These are phyloP conservation scores for Dictyostelium purpureum DNA, from an alignment of 78 protist genomes.

Conservation along the genomic window DNA sequence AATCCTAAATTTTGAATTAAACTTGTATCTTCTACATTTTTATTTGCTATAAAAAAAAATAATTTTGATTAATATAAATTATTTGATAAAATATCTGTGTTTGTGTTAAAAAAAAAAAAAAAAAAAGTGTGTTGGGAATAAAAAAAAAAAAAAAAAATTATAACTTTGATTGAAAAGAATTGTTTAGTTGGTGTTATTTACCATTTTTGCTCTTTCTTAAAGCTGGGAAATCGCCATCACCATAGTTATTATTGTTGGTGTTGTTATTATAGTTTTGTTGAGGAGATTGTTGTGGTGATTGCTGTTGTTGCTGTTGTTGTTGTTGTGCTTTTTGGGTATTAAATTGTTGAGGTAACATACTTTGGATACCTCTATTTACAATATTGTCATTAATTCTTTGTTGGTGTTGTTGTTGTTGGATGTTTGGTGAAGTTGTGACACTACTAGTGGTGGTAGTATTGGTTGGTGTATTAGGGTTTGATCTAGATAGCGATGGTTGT, in stretches of 20 bases:
- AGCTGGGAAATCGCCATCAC: too few species aligned
- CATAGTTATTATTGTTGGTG: background rate
- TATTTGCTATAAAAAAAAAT: too few species aligned
- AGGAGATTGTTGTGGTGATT: background rate
- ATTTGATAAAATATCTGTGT: too few species aligned
- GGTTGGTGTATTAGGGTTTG: slow-evolving; percentile 14
- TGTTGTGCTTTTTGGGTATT: background rate
- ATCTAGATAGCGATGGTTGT: slow-evolving; percentile 8
- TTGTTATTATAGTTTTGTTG: background rate
- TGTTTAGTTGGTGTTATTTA: background rate
- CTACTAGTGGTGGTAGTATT: background rate
- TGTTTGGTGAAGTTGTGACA: slow-evolving; percentile 4
- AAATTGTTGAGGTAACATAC: background rate
- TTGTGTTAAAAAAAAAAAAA: too few species aligned
- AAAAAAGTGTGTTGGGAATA: too few species aligned
- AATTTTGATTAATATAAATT: too few species aligned
- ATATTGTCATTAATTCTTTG: slow-evolving; percentile 1
- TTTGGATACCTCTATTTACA: slow-evolving; percentile 1
- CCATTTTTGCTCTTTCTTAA: too few species aligned
- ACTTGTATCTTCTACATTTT: too few species aligned
- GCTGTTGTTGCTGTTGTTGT: slow-evolving; percentile 5
- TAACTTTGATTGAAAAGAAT: too few species aligned
- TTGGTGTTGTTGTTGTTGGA: slow-evolving; percentile 3
- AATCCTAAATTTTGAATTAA: slow-evolving; percentile 1
- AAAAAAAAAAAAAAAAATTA: too few species aligned